These are phyloP conservation scores for Helminthosporium solani DNA, from an alignment of 2,329 filamentous ascomycete genomes.

Conservation along the genomic window DNA sequence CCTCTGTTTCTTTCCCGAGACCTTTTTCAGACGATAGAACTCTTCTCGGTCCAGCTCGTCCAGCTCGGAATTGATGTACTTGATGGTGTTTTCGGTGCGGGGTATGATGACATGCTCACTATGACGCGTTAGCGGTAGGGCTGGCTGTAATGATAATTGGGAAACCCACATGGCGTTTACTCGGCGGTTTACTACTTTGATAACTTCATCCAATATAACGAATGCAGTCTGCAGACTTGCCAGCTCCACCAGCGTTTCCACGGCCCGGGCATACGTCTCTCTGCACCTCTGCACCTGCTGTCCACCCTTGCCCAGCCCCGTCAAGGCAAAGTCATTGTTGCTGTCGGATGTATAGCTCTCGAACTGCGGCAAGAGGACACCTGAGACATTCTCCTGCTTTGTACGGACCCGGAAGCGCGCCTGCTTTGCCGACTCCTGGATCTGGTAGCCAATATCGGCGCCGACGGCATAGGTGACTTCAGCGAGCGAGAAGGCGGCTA, in stretches of 20 bases:
- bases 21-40: constrained; percentile 96
- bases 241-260: constrained; percentile 92
- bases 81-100: constrained; percentile 98
- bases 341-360: constrained; percentile 88
- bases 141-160: neutral
- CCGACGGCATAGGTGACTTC: constrained; percentile 97
- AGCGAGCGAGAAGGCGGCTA: constrained; percentile 94
- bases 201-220: constrained; percentile 96
- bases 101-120: constrained; percentile 95
- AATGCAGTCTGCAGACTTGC: constrained; percentile 97
- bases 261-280: constrained; percentile 93
- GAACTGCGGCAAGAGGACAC: constrained; percentile 90
- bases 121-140: constrained; percentile 18
- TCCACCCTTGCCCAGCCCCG: constrained; percentile 91
- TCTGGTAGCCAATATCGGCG: constrained; percentile 90
- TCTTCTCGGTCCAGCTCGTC: constrained; percentile 97
- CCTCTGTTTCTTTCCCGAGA: constrained; percentile 69
- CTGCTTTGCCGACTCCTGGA: constrained; percentile 91
- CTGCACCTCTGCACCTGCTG: constrained; percentile 94
- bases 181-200: constrained; percentile 98
- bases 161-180: constrained; percentile 84
- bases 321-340: constrained; percentile 94
- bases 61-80: constrained; percentile 98
- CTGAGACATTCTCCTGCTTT: constrained; percentile 97
- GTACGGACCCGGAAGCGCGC: constrained; percentile 91